Evolutionary conservation across 805 yeast genomes (phyloP).

Genomic region (Candida koratica): DNA sequence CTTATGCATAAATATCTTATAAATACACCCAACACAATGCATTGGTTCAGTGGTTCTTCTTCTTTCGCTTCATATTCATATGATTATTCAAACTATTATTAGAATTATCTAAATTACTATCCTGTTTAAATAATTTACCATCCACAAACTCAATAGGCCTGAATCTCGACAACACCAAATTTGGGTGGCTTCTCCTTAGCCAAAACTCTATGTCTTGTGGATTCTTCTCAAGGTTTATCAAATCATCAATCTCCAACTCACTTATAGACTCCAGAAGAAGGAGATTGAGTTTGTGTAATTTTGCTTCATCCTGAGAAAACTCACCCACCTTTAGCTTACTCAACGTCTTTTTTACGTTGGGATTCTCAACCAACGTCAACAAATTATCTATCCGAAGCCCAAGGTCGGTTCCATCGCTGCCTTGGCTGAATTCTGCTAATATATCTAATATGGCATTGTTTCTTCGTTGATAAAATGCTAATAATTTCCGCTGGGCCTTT

Average conservation of each 20-base stretch:
- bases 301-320: constrained; percentile 8
- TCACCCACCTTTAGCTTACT: constrained; percentile 1
- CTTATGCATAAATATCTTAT: too few relatives aligned
- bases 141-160: constrained; percentile 27
- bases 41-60: neutral
- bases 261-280: constrained; percentile 34
- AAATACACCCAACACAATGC: neutral
- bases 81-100: constrained; percentile 13
- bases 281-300: constrained; percentile 20
- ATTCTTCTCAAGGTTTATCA: constrained; percentile 31
- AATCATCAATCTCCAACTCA: constrained; percentile 36
- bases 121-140: constrained; percentile 20
- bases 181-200: constrained; percentile 34
- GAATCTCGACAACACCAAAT: constrained; percentile 32
- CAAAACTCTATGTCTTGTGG: constrained; percentile 39
- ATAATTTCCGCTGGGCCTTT: constrained; percentile 31
- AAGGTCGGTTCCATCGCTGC: constrained; percentile 3
- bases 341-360: constrained; percentile 9
- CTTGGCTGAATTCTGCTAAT: constrained; percentile 6
- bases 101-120: constrained; percentile 13
- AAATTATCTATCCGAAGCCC: constrained; percentile 21
- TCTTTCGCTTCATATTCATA: constrained; percentile 9
- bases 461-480: constrained; percentile 32
- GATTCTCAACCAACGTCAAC: constrained; percentile 20
- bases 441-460: constrained; percentile 35